These are phyloP conservation scores for Oidiodendron maius DNA, from an alignment of 495 filamentous ascomycete species.

Conservation along the genomic window DNA sequence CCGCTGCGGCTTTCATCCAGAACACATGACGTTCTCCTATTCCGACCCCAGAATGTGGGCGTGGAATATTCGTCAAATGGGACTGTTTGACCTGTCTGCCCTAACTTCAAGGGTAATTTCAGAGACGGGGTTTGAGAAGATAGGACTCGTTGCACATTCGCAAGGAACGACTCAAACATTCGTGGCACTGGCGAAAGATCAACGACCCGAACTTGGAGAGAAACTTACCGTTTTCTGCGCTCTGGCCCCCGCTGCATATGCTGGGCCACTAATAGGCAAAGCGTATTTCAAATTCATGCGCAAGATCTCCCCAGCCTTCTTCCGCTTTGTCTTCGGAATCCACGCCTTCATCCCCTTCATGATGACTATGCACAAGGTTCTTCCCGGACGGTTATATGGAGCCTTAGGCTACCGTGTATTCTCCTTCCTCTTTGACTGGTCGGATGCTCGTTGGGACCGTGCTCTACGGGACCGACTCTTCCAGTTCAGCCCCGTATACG, in stretches of 20 bases:
- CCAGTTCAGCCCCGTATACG: conserved; percentile 86
- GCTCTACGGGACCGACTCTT: conserved; percentile 79
- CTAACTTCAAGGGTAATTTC: conserved; percentile 76
- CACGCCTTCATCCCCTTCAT: conserved; percentile 95
- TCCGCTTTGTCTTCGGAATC: conserved; percentile 82
- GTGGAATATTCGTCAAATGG: conserved; percentile 96
- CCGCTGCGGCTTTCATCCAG: conserved; percentile 77
- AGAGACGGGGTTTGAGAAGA: conserved; percentile 77
- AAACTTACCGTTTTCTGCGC: conserved; percentile 90
- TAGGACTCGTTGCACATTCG: conserved; percentile 81
- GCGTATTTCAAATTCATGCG: conserved; percentile 93
- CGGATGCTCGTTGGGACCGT: conserved; percentile 78
- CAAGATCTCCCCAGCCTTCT: conserved; percentile 66
- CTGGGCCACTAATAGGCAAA: conserved; percentile 78
- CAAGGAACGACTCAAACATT: conserved; percentile 92
- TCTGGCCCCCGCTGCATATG: conserved; percentile 87
- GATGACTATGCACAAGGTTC: conserved; percentile 70
- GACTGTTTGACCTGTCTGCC: conserved; percentile 82
- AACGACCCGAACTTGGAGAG: conserved; percentile 80
- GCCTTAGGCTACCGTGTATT: conserved; percentile 86
- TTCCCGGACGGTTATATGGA: conserved; percentile 70
- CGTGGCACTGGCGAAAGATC: conserved; percentile 85
- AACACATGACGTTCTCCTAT: conserved; percentile 63
- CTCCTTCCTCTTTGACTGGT: conserved; percentile 86
- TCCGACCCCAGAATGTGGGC: conserved; percentile 92